A percentile compares a stretch with the other conserved stretches of the same genome.
Conservation (phyloP, 768 basidiomycete species). For the Fomitopsis serialis region DNA sequence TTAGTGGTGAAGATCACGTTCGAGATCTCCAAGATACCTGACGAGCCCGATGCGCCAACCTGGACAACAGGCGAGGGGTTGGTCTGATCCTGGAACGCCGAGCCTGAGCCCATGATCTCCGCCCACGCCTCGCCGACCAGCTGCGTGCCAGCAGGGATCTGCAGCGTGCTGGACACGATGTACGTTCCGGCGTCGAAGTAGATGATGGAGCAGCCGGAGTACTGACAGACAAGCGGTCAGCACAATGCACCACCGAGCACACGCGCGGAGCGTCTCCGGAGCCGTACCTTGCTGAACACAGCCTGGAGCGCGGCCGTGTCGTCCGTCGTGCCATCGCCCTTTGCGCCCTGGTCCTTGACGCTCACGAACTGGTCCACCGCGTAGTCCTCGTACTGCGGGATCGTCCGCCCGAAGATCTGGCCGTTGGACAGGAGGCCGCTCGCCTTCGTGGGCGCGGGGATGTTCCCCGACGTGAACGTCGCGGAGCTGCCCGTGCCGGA, state of each 20-base stretch:
- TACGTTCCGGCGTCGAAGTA: conserved; percentile 72
- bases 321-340: conserved; percentile 71
- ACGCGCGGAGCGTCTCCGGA: no score
- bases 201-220: conserved; percentile 69
- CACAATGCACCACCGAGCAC: no score
- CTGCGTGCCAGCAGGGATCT: conserved; percentile 42
- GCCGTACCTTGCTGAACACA: conserved; percentile 51
- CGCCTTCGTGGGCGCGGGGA: conserved; percentile 49
- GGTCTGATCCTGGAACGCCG: conserved; percentile 32
- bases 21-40: conserved; percentile 37
- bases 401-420: conserved; percentile 54
- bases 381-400: conserved; percentile 64
- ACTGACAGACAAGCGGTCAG: conserved; percentile 43
- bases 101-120: conserved; percentile 42
- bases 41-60: conserved; percentile 33
- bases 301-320: conserved; percentile 65
- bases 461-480: conserved; percentile 45
- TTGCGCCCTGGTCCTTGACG: conserved; percentile 64
- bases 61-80: conserved; percentile 38
- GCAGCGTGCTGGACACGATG: conserved; percentile 40
- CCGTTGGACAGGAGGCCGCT: conserved; percentile 54
- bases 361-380: conserved; percentile 64
- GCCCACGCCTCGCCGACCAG: conserved; percentile 48
- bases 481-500: conserved; percentile 40
- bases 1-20: conserved; percentile 39